phyloP scores from a whole-genome alignment of 306 rosid genomes.

The Pyrus pyrifolia region DNA sequence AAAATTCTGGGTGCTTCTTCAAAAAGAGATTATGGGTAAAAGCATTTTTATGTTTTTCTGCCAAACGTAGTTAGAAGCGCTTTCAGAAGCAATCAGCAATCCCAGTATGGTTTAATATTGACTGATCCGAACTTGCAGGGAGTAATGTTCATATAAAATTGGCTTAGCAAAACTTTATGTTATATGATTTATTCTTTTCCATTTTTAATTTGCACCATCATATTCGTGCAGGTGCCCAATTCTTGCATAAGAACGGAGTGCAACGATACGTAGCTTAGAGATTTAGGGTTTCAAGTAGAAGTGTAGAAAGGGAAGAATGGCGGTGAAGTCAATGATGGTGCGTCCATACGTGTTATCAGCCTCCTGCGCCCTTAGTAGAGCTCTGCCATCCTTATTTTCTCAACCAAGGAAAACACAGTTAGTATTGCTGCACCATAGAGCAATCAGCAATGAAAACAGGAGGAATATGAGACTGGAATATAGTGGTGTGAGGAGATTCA shows the following conservation, averaged over 20 bases:
- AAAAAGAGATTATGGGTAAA: neutral
- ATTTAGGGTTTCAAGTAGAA: neutral
- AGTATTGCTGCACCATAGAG: neutral
- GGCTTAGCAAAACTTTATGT: neutral
- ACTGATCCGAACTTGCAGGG: neutral
- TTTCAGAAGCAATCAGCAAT: neutral
- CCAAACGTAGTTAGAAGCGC: neutral
- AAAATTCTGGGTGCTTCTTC: neutral
- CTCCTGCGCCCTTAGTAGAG: neutral
- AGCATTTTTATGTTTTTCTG: neutral
- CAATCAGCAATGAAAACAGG: neutral
- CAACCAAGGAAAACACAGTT: neutral
- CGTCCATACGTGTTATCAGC: constrained; percentile 7
- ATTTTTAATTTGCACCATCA: neutral
- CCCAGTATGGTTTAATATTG: neutral
- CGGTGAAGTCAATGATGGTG: constrained; percentile 10
- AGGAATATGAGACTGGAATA: neutral
- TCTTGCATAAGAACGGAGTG: neutral
- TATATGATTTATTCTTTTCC: neutral
- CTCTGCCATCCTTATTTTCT: neutral
- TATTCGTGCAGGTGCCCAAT: neutral
- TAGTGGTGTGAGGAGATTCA: constrained; percentile 25
- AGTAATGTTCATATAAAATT: neutral
- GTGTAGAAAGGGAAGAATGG: constrained; percentile 3
- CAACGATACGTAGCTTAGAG: neutral